Evolutionary conservation across 2,329 filamentous ascomycete genomes (phyloP), one percentile per base, ranked within the genome.

Genomic region (Endoconidiophora laricicola): DNA sequence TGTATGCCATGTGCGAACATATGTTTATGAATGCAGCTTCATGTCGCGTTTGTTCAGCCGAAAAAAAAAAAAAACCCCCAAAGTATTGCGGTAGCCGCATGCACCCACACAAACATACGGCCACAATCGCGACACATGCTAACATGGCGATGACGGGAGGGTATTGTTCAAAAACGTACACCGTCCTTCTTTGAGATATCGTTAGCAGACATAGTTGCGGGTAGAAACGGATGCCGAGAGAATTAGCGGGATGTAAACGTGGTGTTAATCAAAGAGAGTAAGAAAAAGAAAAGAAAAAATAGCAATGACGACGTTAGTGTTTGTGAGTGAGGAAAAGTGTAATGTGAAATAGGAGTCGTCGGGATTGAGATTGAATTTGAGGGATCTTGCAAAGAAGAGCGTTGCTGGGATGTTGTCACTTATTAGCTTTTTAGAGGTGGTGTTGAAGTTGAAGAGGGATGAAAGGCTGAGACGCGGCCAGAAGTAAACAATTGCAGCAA

Each of bases 381-480:
- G 37, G 26, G n/a, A 49, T 22, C 18, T 38, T 41, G 36, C 16
- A 38, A 23, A 36, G 20, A 10, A 36, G 29, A 23, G 44, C 16
- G 22, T 36, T 46, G 33, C 44, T 37, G 33, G 44, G 44, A 46
- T 46, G 44, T 46, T 46, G n/a, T 33, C 37, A 46, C 20, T n/a
- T 39, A 24, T 10, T 36, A 38, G 38, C 7, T 9, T n/a, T 40
- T 9, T 40, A 22, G 5, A 16, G 26, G 29, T 39, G 44, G n/a
- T 45, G 29, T 50, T 46, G 44, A 7, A 50, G 45, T 50, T 44
- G n/a, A 40, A 26, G 43, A 50, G 49, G 44, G 49, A 50, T 50
- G 49, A 46, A 50, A 37, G 49, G 43, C 49, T 50, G 49, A 50
- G 48, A 50, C 48, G 44, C 44, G 43, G 3, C 48, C 36, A 46